Evolutionary conservation across 2,329 filamentous ascomycete species (phyloP), one percentile per base, ranked within the genome.

Genomic region (Fusarium sp.): DNA sequence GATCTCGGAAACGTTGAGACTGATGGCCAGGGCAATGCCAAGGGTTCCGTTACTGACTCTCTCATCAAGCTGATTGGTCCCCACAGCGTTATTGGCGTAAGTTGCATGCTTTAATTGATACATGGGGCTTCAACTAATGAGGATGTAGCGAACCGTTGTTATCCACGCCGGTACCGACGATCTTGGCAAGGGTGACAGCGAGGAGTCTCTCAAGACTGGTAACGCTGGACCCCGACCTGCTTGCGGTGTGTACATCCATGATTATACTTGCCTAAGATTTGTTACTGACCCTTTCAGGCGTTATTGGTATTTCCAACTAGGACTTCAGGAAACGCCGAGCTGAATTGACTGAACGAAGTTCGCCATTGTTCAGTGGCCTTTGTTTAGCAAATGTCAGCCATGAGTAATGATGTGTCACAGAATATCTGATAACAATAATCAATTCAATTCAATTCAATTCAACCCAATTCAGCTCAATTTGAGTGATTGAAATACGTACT

Each of bases 1-100:
- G 96, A 98, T 84, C 86, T 99, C 74, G 96, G 96, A 81, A 99
- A 99, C 91, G 89, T 98, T 87, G 89, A 93, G 86, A 98, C 95
- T 65, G 94, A 99, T 82, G 92, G 82, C 72, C 91, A 97, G 86
- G 96, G 96, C 80, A 97, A 97, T 81, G 87, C 93, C 81, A 89
- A 92, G 84, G 96, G 95, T 78, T 89, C 89, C 75, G 85, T 92
- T 74, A 84, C 86, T 73, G 96, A 99, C 86, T 90, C 89, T 79
- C 85, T 93, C 65, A 85, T 99, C 84, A 97, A 98, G 91, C 86
- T 99, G 83, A 98, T 99, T 79, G 96, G 96, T 74, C 92, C 94
- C 69, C 88, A 98, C 85, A 97, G 93, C 86, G 89, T 99, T 77
- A 90, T 99, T 77, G 96, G 96, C 83, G 93, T 95, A 90, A 78